Evolutionary conservation across 805 yeast genomes (phyloP), one percentile per base, ranked within the genome.

Genomic region (Myxozyma mucilagina): DNA sequence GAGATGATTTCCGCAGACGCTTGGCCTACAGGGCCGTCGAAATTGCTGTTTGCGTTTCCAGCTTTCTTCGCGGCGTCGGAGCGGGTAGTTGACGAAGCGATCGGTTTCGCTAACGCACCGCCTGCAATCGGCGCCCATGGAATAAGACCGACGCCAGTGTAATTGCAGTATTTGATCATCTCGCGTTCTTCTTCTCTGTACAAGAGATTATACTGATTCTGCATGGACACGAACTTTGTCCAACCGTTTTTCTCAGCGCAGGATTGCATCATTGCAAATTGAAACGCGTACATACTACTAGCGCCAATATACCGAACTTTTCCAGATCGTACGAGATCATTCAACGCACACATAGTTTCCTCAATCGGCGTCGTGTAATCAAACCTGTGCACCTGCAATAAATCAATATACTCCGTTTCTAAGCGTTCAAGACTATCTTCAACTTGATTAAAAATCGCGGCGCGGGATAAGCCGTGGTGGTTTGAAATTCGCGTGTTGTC

Each of bases 111-210:
- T 47, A 85, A 73, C 1, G 79, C 34, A 14, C 89, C 88, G 59
- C 81, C 71, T 2, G 84, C 84, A 55, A 77, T 71, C 35, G 87
- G 87, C 7, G 84, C 79, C 83, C 84, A 85, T 9, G 88, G 88
- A 53, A 83, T 77, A 20, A 84, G 29, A 57, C 85, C 87, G 45
- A 85, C 80, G 14, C 80, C 80, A 31, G 81, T 79, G 53, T 74
- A 75, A 24, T 80, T 72, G 62, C 86, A 82, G 71, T 75, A 85
- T 18, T 80, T 82, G 60, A 78, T 80, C 80, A 84, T 75, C 67
- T 86, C 89, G 20, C 84, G 72, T 69, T 86, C 89, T 58, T 85
- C 88, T 67, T 84, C 87, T 83, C 89, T 75, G 64, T 81, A 75
- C 2, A 84, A 51, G 64, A 85, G 82, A 69, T 73, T 79, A 64